Evolutionary conservation across 345 rosid species (phyloP).

Genomic region (Noccaea bulbosa): DNA sequence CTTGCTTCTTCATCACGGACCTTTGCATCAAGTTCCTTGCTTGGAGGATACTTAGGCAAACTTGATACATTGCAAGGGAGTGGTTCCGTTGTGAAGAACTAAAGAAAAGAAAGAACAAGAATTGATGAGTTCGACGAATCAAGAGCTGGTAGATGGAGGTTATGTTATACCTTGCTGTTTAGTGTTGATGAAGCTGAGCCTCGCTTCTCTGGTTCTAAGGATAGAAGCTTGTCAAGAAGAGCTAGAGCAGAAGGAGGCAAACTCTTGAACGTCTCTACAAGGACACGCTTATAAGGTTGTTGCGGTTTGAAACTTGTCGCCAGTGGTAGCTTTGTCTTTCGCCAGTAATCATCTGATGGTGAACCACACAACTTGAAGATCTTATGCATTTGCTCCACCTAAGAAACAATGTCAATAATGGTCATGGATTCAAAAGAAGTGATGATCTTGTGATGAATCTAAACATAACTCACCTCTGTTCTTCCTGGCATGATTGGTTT

Average conservation of each 20-base stretch:
- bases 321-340: constrained; percentile 84
- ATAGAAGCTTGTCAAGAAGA: constrained; percentile 82
- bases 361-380: constrained; percentile 98
- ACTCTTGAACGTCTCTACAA: constrained; percentile 81
- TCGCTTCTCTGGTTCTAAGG: constrained; percentile 71
- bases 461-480: constrained; percentile 63
- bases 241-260: constrained; percentile 77
- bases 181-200: constrained; percentile 64
- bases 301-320: constrained; percentile 90
- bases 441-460: background rate
- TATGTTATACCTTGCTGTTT: constrained; percentile 55
- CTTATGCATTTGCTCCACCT: constrained; percentile 98
- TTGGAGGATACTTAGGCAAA: constrained; percentile 76
- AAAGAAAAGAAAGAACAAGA: constrained; percentile 22
- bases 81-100: constrained; percentile 74
- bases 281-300: constrained; percentile 85
- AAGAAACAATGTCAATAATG: constrained; percentile 11
- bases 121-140: background rate
- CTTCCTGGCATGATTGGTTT: constrained; percentile 97
- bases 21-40: constrained; percentile 80
- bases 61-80: constrained; percentile 64
- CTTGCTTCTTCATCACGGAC: constrained; percentile 62
- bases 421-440: constrained; percentile 6
- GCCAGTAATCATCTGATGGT: constrained; percentile 90
- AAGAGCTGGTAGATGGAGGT: constrained; percentile 20